phyloP scores from a whole-genome alignment of 176 grass and related monocot genomes.

The Musa schizocarpa region DNA sequence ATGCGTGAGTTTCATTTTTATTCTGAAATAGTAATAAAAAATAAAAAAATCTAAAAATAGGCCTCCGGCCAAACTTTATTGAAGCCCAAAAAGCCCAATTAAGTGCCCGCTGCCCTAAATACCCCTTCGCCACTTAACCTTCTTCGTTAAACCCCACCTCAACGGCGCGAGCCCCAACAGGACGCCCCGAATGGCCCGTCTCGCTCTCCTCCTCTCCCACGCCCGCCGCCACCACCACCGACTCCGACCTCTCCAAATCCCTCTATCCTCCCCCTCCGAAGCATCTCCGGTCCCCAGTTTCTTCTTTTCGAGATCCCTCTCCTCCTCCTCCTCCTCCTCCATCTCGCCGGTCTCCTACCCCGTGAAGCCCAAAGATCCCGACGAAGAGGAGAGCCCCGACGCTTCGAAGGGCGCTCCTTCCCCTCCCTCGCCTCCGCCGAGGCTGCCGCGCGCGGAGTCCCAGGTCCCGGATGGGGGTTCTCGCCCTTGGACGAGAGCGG shows the following conservation, averaged over 20 bases:
- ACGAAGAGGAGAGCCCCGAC: slow-evolving; percentile 14
- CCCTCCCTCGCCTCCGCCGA: not conserved
- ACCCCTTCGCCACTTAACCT: too few species aligned
- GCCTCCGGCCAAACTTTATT: too few species aligned
- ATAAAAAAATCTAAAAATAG: too few species aligned
- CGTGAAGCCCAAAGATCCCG: slow-evolving; percentile 36
- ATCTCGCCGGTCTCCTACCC: slow-evolving; percentile 73
- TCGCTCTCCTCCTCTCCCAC: slow-evolving; percentile 41
- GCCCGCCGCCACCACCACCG: slow-evolving; percentile 19
- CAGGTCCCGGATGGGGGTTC: slow-evolving; percentile 3
- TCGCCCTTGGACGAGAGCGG: slow-evolving; percentile 47
- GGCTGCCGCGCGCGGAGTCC: slow-evolving; percentile 6
- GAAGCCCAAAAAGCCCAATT: too few species aligned
- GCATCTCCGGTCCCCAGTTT: not conserved
- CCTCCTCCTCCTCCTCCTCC: slow-evolving; percentile 28
- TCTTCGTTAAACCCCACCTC: not conserved
- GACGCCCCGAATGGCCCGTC: slow-evolving; percentile 49
- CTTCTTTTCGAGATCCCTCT: slow-evolving; percentile 19
- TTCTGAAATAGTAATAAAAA: too few species aligned
- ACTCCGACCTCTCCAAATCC: slow-evolving; percentile 13
- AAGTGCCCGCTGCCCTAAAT: too few species aligned
- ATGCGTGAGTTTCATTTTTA: too few species aligned
- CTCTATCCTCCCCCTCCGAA: slow-evolving; percentile 26
- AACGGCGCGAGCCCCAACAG: slow-evolving; percentile 19
- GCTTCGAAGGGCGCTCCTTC: not conserved